Percentiles rank a stretch among this genome's conserved stretches.
Evolutionary conservation across 192 early-diverging fungal genomes (phyloP).

Genomic region (Coemansia sp.): DNA sequence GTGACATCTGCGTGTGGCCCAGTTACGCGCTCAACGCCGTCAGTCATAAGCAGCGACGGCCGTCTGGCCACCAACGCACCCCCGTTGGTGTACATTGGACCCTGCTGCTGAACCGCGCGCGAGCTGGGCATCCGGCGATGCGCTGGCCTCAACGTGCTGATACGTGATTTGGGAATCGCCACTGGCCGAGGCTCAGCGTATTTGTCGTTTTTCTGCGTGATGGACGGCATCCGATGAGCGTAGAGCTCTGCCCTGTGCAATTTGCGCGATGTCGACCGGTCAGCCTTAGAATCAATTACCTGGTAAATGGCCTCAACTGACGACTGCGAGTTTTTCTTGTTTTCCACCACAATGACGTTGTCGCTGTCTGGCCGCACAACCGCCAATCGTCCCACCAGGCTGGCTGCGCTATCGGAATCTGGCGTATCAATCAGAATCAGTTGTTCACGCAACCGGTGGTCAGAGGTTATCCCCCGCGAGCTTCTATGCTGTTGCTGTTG

Average conservation of each 20-base stretch:
- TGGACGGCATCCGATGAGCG: neutral
- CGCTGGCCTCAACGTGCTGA: slow-evolving; percentile 38
- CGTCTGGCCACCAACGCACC: slow-evolving; percentile 26
- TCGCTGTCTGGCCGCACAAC: slow-evolving; percentile 22
- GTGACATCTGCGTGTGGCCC: slow-evolving; percentile 3
- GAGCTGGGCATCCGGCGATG: slow-evolving; percentile 47
- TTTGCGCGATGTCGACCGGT: neutral
- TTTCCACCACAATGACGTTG: slow-evolving; percentile 28
- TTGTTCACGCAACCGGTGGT: slow-evolving; percentile 24
- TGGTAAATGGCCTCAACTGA: slow-evolving; percentile 38
- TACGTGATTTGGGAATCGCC: slow-evolving; percentile 36
- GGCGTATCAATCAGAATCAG: slow-evolving; percentile 31
- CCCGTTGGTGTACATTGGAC: slow-evolving; percentile 13
- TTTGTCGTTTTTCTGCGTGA: neutral
- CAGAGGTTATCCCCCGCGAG: slow-evolving; percentile 12
- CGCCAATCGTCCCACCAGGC: slow-evolving; percentile 23
- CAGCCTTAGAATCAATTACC: slow-evolving; percentile 2
- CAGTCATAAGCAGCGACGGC: slow-evolving; percentile 12
- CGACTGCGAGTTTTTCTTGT: slow-evolving; percentile 2
- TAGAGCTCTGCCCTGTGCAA: slow-evolving; percentile 6
- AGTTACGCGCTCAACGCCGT: slow-evolving; percentile 3
- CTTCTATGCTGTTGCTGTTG: neutral
- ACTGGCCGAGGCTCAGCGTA: slow-evolving; percentile 16
- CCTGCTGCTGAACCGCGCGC: slow-evolving; percentile 16
- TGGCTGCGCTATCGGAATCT: slow-evolving; percentile 10